These are phyloP conservation scores for Termitomyces sp. DNA, from an alignment of 768 basidiomycete species.

Conservation along the genomic window DNA sequence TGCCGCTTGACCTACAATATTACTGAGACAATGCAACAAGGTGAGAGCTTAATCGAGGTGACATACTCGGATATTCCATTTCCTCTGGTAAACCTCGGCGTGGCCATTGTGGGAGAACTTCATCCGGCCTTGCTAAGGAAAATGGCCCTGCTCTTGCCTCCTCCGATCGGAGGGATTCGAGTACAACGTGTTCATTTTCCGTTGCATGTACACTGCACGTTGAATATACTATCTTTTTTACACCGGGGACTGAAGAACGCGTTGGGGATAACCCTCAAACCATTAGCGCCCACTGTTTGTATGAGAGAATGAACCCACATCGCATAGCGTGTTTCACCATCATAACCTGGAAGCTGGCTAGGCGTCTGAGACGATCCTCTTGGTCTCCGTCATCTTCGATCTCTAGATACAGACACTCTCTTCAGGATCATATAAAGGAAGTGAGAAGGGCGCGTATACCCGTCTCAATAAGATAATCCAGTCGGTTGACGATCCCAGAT, in stretches of 20 bases:
- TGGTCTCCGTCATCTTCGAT: slow-evolving; percentile 50
- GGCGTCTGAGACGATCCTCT: slow-evolving; percentile 71
- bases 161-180: slow-evolving; percentile 60
- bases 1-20: slow-evolving; percentile 44
- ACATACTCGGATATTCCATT: slow-evolving; percentile 48
- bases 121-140: slow-evolving; percentile 53
- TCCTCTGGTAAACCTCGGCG: slow-evolving; percentile 71
- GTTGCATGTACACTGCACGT: slow-evolving; percentile 92
- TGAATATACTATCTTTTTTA: slow-evolving; percentile 85
- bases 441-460: slow-evolving; percentile 35
- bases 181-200: slow-evolving; percentile 92
- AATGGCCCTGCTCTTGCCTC: slow-evolving; percentile 63
- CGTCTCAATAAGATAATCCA: slow-evolving; percentile 76
- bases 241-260: slow-evolving; percentile 58
- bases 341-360: slow-evolving; percentile 82
- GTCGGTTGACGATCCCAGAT: slow-evolving; percentile 85
- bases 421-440: slow-evolving; percentile 1
- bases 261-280: slow-evolving; percentile 2
- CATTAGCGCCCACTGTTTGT: not conserved
- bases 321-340: slow-evolving; percentile 96
- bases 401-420: slow-evolving; percentile 28
- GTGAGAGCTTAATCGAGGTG: not conserved
- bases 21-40: not conserved
- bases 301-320: slow-evolving; percentile 45
- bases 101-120: slow-evolving; percentile 79